phyloP scores from a whole-genome alignment of 257 asterid genomes.

The Gentiana straminea region DNA sequence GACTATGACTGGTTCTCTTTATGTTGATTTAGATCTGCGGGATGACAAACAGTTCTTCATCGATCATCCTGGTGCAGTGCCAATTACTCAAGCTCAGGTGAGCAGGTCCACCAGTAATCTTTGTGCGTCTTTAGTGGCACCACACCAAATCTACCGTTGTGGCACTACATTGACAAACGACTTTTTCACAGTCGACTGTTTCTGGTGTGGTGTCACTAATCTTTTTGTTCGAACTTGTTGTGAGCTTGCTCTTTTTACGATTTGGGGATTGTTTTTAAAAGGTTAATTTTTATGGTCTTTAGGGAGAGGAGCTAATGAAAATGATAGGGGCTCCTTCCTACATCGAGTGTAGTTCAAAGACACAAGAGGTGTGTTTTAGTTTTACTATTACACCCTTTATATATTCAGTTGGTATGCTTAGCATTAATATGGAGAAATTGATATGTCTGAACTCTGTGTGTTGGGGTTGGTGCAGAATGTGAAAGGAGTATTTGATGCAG shows the following conservation, averaged over 20 bases:
- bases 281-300: neutral
- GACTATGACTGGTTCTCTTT: neutral
- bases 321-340: constrained; percentile 31
- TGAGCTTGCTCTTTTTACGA: too few species aligned
- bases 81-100: constrained; percentile 84
- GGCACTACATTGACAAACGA: too few species aligned
- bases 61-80: constrained; percentile 93
- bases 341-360: constrained; percentile 39
- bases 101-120: neutral
- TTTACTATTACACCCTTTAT: neutral
- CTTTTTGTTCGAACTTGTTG: too few species aligned
- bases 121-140: too few species aligned
- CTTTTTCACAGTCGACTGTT: too few species aligned
- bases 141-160: too few species aligned
- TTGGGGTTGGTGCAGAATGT: constrained; percentile 29
- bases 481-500: constrained; percentile 49
- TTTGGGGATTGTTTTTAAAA: too few species aligned
- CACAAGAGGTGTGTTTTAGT: constrained; percentile 30
- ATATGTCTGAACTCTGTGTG: too few species aligned
- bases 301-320: constrained; percentile 41
- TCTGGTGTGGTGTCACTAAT: too few species aligned
- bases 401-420: neutral
- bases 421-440: too few species aligned
- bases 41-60: constrained; percentile 82
- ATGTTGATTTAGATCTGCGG: constrained; percentile 59